Conservation (phyloP, 441 rosid species). For the Pelargonium myrrhifolium region DNA sequence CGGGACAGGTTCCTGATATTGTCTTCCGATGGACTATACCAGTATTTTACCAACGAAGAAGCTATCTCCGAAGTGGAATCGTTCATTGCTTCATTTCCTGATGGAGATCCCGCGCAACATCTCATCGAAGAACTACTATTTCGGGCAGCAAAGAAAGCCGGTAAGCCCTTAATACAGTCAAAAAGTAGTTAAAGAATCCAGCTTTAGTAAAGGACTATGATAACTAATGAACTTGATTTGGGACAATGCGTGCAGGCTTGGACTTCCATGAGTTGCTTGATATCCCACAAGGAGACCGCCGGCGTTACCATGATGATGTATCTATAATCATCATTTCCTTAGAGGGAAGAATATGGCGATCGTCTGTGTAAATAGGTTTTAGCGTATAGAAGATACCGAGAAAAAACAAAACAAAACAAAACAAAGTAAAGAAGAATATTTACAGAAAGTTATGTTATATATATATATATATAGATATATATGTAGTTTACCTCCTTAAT, state of each 20-base stretch:
- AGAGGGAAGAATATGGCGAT: constrained; percentile 66
- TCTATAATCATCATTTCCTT: constrained; percentile 58
- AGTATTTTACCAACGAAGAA: constrained; percentile 56
- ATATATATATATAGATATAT: no score
- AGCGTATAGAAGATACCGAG: constrained; percentile 6
- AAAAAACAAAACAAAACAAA: no score
- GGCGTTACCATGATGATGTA: constrained; percentile 68
- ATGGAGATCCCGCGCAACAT: constrained; percentile 72
- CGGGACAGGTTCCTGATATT: constrained; percentile 49
- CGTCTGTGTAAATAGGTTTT: constrained; percentile 35
- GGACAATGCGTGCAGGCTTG: constrained; percentile 38
- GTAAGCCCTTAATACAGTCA: constrained; percentile 22
- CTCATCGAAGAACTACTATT: constrained; percentile 52
- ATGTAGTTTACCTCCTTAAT: no score
- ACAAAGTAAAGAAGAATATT: no score
- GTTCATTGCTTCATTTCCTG: constrained; percentile 50
- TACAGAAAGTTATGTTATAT: no score
- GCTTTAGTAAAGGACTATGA: neutral
- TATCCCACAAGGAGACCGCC: constrained; percentile 65
- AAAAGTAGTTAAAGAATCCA: no score
- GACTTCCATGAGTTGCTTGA: constrained; percentile 58
- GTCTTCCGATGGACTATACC: constrained; percentile 60
- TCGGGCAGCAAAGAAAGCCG: constrained; percentile 62
- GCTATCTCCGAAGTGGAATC: constrained; percentile 44
- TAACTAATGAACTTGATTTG: neutral